Base-by-base conservation (phyloP, 2,329 filamentous ascomycete genomes). In the Aspergillus ochraceus region DNA sequence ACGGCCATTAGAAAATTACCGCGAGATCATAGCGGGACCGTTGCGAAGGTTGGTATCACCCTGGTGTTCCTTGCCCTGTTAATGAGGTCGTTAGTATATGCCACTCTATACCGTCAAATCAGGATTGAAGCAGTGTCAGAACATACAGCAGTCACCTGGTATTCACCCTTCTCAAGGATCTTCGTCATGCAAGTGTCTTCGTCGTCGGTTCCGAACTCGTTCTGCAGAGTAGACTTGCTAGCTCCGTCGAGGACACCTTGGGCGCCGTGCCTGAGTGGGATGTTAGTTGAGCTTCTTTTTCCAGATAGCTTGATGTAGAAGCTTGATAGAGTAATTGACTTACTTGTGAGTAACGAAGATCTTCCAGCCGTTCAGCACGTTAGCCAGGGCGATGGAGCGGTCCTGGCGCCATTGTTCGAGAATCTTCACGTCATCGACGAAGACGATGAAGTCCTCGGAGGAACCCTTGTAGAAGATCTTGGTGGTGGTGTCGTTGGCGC, bases 321-420 rank as follows among this genome's bases (percentile, higher is more conserved):
- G 36, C 14, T n/a, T 42, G 8, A n/a, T 8, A 42, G 14, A n/a
- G 32, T 1, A 12, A n/a, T n/a, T 14, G 17, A 42, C 90, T 80
- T 84, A 97, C 93, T 89, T 90, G 82, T 96, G 90, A 39, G 92
- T 96, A 49, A 90, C 81, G 72, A 97, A 96, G 72, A 99, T 83
- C 84, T 96, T 91, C 84, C 91, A 98, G 8, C 90, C 84, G 60
- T 88, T 91, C 58, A 98, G 85, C 58, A 99, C 93, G 71, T 97
- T 88, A 1, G 90, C 85, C 52, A 98, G 80, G 42, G 95, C 90
- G 30, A 95, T 81, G 30, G 85, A 88, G 73, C 86, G 88, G 81
- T 98, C 94, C 4, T 75, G 80, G 82, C 88, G 87, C 94, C 94
- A 98, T 77, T 94, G 88, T 77, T 90, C 82, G 70, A 91, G 87